phyloP scores from a whole-genome alignment of 345 rosid species.

The Nephelium lappaceum region DNA sequence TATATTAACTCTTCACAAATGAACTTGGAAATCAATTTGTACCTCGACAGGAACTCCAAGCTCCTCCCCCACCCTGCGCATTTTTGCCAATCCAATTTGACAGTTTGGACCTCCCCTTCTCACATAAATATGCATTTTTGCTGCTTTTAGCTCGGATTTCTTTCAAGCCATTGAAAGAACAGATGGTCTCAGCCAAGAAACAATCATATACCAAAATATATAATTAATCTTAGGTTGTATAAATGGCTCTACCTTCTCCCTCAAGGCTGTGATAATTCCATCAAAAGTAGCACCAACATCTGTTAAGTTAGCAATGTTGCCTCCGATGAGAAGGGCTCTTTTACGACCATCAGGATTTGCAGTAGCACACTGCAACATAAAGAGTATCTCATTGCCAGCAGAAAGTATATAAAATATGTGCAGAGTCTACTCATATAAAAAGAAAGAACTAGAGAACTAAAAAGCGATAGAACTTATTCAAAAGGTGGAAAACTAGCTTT shows the following conservation, averaged over 20 bases:
- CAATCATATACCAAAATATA: neutral
- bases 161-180: constrained; percentile 23
- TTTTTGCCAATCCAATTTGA: constrained; percentile 78
- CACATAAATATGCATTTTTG: constrained; percentile 88
- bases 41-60: constrained; percentile 85
- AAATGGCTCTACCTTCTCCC: constrained; percentile 63
- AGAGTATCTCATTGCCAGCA: neutral
- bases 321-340: neutral
- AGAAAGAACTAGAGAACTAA: neutral
- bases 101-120: constrained; percentile 94
- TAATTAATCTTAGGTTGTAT: neutral
- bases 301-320: constrained; percentile 7
- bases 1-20: neutral
- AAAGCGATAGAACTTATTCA: neutral
- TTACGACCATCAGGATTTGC: neutral
- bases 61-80: constrained; percentile 80
- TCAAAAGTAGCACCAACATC: constrained; percentile 93
- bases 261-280: constrained; percentile 79
- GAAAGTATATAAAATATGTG: too few relatives aligned
- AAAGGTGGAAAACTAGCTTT: constrained; percentile 10
- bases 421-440: too few relatives aligned
- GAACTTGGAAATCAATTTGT: constrained; percentile 16
- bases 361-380: constrained; percentile 41
- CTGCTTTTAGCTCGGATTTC: constrained; percentile 83
- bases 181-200: neutral